A percentile compares a stretch with the other conserved stretches of the same genome.
Evolutionary conservation across 495 filamentous ascomycete species (phyloP).

Genomic region (Pseudoneurospora amorphoporcata): DNA sequence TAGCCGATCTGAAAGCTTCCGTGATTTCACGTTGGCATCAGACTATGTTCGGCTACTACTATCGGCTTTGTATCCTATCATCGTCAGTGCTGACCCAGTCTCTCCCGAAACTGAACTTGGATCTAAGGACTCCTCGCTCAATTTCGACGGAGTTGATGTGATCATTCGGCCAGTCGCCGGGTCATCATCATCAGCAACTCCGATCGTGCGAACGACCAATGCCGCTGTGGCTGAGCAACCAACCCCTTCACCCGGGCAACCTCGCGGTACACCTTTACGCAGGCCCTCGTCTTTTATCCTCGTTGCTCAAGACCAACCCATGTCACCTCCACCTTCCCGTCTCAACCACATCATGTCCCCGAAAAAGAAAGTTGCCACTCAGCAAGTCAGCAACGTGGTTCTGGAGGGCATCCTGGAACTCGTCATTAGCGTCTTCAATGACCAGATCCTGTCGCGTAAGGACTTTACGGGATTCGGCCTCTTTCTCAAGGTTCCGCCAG

Average conservation of each 20-base stretch:
- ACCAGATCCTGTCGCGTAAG: conserved; percentile 72
- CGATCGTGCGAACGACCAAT: conserved; percentile 62
- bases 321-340: conserved; percentile 46
- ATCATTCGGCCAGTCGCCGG: conserved; percentile 64
- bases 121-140: conserved; percentile 65
- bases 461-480: conserved; percentile 86
- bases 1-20: conserved; percentile 57
- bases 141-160: conserved; percentile 77
- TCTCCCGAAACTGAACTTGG: conserved; percentile 74
- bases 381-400: conserved; percentile 53
- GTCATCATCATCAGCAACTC: conserved; percentile 36
- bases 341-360: conserved; percentile 53
- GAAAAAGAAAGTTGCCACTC: conserved; percentile 38
- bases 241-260: conserved; percentile 25
- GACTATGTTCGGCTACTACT: conserved; percentile 72
- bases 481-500: conserved; percentile 81
- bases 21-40: conserved; percentile 67
- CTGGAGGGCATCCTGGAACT: conserved; percentile 68
- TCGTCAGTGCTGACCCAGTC: conserved; percentile 74
- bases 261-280: conserved; percentile 47
- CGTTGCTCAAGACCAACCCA: conserved; percentile 53
- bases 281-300: conserved; percentile 85
- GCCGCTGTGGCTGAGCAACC: conserved; percentile 39
- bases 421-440: conserved; percentile 65
- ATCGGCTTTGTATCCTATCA: conserved; percentile 67